A percentile compares a stretch with the other conserved stretches of the same genome.
Evolutionary conservation across 768 basidiomycete species (phyloP).

Genomic region (Inosperma sp.): DNA sequence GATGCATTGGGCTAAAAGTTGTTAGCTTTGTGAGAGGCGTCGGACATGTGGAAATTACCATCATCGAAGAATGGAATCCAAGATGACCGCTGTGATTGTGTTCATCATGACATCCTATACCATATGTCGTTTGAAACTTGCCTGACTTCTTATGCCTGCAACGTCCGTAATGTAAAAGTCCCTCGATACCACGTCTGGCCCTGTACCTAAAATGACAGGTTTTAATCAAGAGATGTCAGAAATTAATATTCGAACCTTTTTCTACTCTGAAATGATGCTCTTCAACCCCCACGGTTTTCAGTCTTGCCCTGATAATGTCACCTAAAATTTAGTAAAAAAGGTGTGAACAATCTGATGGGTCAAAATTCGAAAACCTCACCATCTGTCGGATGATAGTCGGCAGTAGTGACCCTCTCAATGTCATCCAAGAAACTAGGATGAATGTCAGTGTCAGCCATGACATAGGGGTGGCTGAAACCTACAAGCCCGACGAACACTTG

Average conservation of each 20-base stretch:
- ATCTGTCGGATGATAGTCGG: slow-evolving; percentile 59
- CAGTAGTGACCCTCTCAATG: slow-evolving; percentile 49
- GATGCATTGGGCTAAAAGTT: slow-evolving; percentile 58
- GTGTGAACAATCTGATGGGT: background rate
- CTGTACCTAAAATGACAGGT: background rate
- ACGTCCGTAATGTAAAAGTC: slow-evolving; percentile 72
- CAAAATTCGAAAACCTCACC: slow-evolving; percentile 33
- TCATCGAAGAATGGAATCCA: slow-evolving; percentile 85
- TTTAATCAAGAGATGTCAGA: background rate
- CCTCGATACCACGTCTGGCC: slow-evolving; percentile 31
- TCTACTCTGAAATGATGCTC: slow-evolving; percentile 65
- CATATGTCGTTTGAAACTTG: slow-evolving; percentile 17
- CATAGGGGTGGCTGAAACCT: slow-evolving; percentile 26
- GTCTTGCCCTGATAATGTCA: slow-evolving; percentile 68
- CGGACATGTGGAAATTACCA: slow-evolving; percentile 28
- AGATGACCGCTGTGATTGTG: slow-evolving; percentile 43
- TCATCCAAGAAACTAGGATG: slow-evolving; percentile 65
- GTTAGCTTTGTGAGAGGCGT: background rate
- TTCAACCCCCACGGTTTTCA: slow-evolving; percentile 70
- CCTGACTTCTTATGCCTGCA: slow-evolving; percentile 56
- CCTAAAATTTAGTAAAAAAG: slow-evolving; percentile 27
- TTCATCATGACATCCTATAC: background rate
- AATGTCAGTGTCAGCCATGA: background rate
- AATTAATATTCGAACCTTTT: slow-evolving; percentile 41
- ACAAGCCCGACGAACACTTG: slow-evolving; percentile 67